Evolutionary conservation across 2,329 filamentous ascomycete genomes (phyloP), one percentile per base, ranked within the genome.

Genomic region (Fusarium mexicanum): DNA sequence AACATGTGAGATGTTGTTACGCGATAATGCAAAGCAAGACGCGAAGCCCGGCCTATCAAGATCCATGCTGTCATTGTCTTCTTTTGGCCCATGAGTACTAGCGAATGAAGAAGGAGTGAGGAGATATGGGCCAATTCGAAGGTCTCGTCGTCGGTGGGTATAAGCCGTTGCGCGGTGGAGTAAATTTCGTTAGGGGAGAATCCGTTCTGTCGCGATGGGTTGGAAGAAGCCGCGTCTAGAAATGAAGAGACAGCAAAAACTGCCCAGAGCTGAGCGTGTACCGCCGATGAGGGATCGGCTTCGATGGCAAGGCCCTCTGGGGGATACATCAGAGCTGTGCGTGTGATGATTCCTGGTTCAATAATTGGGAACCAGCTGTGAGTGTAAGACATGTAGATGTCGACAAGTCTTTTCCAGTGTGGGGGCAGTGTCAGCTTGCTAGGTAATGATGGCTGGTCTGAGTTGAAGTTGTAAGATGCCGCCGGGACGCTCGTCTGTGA

Each of bases 341-440:
- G 85, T 57, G 92, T 83, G 9, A 93, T 83, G 47, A 88, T 86
- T 55, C 92, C 88, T 71, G 91, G 92, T 72, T 94, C 91, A 17
- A 92, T 85, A 33, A 95, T 90, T 0, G 93, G 93, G 33, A 95
- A 86, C 93, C 93, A 95, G 61, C 88, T 90, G 79, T 95, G 92
- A 0, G 91, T 93, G 75, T 93, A 94, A 3, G 92, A 89, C 68
- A 94, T 93, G 79, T 94, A 95, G 9, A 92, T 86, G 73, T 94
- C 91, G 44, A 95, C 83, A 8, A 95, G 85, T 6, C 87, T 85
- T 84, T 86, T 91, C 78, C 87, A 89, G 76, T 89, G 87, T 22
- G 80, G 77, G 22, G 87, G 90, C 1, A 92, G 82, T 46, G 77
- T 76, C 46, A 79, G 67, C 64, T 71, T 82, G 60, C 65, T 58